Percentiles rank a stretch among this genome's conserved stretches.
phyloP scores from a whole-genome alignment of 2,329 filamentous ascomycete genomes.

The Ophiostoma pallidulum region DNA sequence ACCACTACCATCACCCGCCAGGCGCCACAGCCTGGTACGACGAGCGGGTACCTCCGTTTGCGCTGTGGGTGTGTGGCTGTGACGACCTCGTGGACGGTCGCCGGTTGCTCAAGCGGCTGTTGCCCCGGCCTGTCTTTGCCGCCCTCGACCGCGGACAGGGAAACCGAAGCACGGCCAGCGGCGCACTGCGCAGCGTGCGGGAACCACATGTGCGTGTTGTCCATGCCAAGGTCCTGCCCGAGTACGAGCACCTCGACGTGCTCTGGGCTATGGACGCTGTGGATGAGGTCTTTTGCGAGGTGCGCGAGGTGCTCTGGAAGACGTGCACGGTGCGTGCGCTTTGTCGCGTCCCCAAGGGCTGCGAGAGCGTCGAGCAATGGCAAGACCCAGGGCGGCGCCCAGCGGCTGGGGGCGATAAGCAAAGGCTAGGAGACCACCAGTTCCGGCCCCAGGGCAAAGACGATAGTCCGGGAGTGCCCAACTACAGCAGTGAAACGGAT shows the following conservation, averaged over 20 bases:
- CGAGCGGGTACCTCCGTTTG: constrained; percentile 67
- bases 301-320: constrained; percentile 76
- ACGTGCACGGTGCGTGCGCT: constrained; percentile 45
- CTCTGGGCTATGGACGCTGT: constrained; percentile 89
- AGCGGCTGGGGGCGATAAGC: not conserved
- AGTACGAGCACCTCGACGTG: constrained; percentile 89
- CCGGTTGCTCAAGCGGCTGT: constrained; percentile 63
- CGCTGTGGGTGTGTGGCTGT: constrained; percentile 75
- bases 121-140: constrained; percentile 27
- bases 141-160: constrained; percentile 19
- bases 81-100: constrained; percentile 79
- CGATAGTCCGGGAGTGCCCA: not conserved
- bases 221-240: constrained; percentile 71
- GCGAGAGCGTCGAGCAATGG: constrained; percentile 42
- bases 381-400: constrained; percentile 1
- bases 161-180: constrained; percentile 8
- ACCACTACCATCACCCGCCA: constrained; percentile 31
- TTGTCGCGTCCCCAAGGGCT: constrained; percentile 58
- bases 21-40: constrained; percentile 72
- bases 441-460: not conserved
- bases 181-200: constrained; percentile 36
- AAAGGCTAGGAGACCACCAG: not conserved
- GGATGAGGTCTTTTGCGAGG: constrained; percentile 71
- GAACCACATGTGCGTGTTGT: constrained; percentile 77
- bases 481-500: constrained; percentile 6